Evolutionary conservation across 2,329 filamentous ascomycete species (phyloP).

Genomic region (Neoscytalidium dimidiatum): DNA sequence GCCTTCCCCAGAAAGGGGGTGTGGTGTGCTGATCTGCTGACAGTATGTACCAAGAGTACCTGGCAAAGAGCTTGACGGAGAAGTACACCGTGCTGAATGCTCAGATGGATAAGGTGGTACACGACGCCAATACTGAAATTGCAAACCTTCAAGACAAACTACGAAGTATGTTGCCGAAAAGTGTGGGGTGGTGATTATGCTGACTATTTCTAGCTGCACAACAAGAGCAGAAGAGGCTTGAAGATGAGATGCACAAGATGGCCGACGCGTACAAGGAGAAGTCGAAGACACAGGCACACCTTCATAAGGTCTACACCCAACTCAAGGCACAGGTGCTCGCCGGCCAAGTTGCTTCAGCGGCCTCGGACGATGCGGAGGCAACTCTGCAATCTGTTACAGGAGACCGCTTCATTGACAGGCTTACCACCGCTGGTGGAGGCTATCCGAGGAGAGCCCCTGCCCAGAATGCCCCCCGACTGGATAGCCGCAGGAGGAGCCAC

Average conservation of each 20-base stretch:
- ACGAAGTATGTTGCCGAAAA: constrained; percentile 49
- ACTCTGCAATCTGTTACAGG: constrained; percentile 27
- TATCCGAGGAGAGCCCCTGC: not conserved
- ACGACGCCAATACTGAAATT: constrained; percentile 75
- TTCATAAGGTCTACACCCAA: constrained; percentile 62
- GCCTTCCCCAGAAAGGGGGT: not conserved
- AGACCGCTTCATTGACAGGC: constrained; percentile 29
- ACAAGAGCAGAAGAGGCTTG: constrained; percentile 62
- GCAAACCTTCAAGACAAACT: constrained; percentile 65
- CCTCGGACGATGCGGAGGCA: constrained; percentile 48
- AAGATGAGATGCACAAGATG: constrained; percentile 73
- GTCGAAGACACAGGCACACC: constrained; percentile 66
- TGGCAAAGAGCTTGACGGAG: constrained; percentile 70
- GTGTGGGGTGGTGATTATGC: not conserved
- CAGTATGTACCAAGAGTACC: constrained; percentile 75
- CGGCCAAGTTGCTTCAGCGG: constrained; percentile 56
- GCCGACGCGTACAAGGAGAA: constrained; percentile 69
- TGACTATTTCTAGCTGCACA: constrained; percentile 52
- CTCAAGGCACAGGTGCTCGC: constrained; percentile 59
- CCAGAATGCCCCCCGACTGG: not conserved
- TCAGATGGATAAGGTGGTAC: constrained; percentile 71
- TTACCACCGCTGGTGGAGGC: constrained; percentile 27
- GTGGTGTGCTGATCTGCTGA: constrained; percentile 22
- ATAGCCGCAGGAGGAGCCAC: constrained; percentile 13
- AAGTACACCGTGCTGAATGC: constrained; percentile 67